Evolutionary conservation across 169 alveolate species (phyloP).

Genomic region (Cryptosporidium andersoni): DNA sequence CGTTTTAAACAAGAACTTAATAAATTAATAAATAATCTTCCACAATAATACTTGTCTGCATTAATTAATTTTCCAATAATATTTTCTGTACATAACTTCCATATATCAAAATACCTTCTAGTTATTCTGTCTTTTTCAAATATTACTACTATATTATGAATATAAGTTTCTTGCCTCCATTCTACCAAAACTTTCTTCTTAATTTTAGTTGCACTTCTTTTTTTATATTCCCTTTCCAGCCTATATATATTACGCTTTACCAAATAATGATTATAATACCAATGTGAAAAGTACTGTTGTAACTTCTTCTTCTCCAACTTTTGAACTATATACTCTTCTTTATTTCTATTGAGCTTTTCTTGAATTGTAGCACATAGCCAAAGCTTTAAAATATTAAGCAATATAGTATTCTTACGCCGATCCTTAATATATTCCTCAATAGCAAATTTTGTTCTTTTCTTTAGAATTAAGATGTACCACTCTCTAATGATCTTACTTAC

Average conservation of each 20-base stretch:
- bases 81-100: not conserved
- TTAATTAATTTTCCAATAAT: not conserved
- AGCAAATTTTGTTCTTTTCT: slow-evolving; percentile 10
- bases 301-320: not conserved
- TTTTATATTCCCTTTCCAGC: not conserved
- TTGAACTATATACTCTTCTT: not conserved
- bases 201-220: not conserved
- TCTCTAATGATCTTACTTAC: slow-evolving; percentile 41
- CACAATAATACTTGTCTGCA: not conserved
- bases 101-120: not conserved
- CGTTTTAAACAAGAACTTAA: not conserved
- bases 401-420: not conserved
- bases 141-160: not conserved
- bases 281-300: not conserved
- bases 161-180: slow-evolving; percentile 4
- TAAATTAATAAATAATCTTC: not conserved
- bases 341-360: slow-evolving; percentile 14
- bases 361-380: slow-evolving; percentile 42
- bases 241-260: not conserved
- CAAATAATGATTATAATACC: slow-evolving; percentile 54
- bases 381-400: not conserved
- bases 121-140: slow-evolving; percentile 10
- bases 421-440: slow-evolving; percentile 21
- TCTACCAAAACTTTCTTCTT: not conserved
- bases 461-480: slow-evolving; percentile 47